phyloP scores from a whole-genome alignment of 139 green algal genomes.

The Chlorella sp. region DNA sequence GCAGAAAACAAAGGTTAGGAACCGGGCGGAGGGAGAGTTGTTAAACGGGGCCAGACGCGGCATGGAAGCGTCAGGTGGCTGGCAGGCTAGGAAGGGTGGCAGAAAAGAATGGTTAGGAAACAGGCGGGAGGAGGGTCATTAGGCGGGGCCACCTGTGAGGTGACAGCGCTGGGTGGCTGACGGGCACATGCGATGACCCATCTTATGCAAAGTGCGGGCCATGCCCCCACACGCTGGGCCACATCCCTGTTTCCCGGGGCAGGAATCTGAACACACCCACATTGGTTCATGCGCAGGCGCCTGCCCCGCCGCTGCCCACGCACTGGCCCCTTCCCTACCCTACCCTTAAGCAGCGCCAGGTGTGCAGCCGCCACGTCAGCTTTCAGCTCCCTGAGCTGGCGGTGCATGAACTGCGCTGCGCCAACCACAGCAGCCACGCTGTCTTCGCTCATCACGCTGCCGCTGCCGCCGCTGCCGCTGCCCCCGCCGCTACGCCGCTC shows the following conservation, averaged over 20 bases:
- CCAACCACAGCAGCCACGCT: constrained; percentile 17
- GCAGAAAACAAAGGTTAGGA: neutral
- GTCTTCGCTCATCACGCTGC: neutral
- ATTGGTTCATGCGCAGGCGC: too few species aligned
- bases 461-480: neutral
- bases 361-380: constrained; percentile 34
- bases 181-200: too few species aligned
- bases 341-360: constrained; percentile 45
- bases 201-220: too few species aligned
- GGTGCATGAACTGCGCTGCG: constrained; percentile 37
- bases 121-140: neutral
- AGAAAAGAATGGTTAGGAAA: neutral
- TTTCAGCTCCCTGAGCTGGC: constrained; percentile 36
- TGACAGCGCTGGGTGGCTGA: too few species aligned
- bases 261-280: too few species aligned
- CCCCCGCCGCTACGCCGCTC: neutral
- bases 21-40: too few species aligned
- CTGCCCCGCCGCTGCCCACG: too few species aligned
- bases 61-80: too few species aligned
- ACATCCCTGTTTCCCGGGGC: too few species aligned
- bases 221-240: too few species aligned
- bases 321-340: neutral
- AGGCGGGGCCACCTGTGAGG: neutral
- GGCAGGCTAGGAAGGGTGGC: neutral
- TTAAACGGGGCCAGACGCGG: neutral